Base-by-base conservation (phyloP, 768 basidiomycete genomes). In the Russula sp. region DNA sequence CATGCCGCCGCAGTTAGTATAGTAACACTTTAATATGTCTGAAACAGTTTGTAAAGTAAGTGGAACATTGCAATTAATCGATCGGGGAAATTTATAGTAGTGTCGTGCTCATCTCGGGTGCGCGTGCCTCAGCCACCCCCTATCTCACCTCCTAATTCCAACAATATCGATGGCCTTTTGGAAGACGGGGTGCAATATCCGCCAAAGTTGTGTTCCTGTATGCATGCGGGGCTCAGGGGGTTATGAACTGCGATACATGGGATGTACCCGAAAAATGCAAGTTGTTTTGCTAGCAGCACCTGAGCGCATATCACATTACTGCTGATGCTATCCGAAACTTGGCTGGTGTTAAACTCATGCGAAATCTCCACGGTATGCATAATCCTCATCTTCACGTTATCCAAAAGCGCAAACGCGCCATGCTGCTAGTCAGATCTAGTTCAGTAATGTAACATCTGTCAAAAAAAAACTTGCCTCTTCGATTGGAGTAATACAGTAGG, bases 121-220 rank as follows among this genome's bases (percentile, higher is more conserved):
- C n/a, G n/a, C n/a, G n/a, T n/a, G n/a, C n/a, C n/a, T n/a, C n/a
- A n/a, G n/a, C n/a, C n/a, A n/a, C n/a, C n/a, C n/a, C n/a, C n/a
- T n/a, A n/a, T n/a, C n/a, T n/a, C n/a, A n/a, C n/a, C n/a, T n/a
- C n/a, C n/a, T n/a, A n/a, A n/a, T n/a, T n/a, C n/a, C n/a, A n/a
- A n/a, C n/a, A n/a, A n/a, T n/a, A n/a, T 63, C 59, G 50, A 63
- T 32, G 6, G 8, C 61, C 50, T 48, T 58, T 18, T 63, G 61
- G 11, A 63, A 41, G 1, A 51, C 53, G 16, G 56, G 46, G 29
- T 63, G 57, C 57, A 52, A 35, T 63, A 63, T 35, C 36, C 49
- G 6, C 16, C 35, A 20, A 8, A 0, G 10, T 43, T 45, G 18
- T 3, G 7, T 2, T 61, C 49, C 56, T 62, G 29, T 43, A 20